A percentile compares a stretch with the other conserved stretches of the same genome.
These are phyloP conservation scores for Nicotiana sylvestris DNA, from an alignment of 257 asterid species.

Conservation along the genomic window DNA sequence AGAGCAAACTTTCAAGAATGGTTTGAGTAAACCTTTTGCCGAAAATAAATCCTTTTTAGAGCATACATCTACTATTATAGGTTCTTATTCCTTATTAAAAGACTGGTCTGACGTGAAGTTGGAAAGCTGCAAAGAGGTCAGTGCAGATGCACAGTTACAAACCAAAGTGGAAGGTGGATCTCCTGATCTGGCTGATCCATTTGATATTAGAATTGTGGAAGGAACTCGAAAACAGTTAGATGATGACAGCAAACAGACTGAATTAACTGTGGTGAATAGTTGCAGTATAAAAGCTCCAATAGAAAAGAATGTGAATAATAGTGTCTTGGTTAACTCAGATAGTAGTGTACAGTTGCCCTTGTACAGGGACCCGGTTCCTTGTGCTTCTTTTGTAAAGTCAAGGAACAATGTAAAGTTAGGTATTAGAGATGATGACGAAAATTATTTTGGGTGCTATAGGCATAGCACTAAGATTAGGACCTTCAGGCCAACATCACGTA, in stretches of 20 bases:
- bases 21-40: conserved; percentile 24
- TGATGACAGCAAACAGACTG: conserved; percentile 18
- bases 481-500: conserved; percentile 53
- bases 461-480: conserved; percentile 62
- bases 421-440: conserved; percentile 92
- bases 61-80: conserved; percentile 24
- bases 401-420: conserved; percentile 81
- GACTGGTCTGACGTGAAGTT: conserved; percentile 41
- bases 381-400: conserved; percentile 52
- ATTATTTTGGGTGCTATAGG: conserved; percentile 67
- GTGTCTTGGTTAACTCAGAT: conserved; percentile 48
- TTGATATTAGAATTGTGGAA: conserved; percentile 23
- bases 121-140: conserved; percentile 27
- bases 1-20: conserved; percentile 38
- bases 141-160: conserved; percentile 20
- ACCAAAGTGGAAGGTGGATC: conserved; percentile 26
- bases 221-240: conserved; percentile 28
- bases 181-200: conserved; percentile 12
- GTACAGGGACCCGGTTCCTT: conserved; percentile 51
- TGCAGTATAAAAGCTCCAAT: conserved; percentile 50
- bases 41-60: conserved; percentile 45
- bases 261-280: conserved; percentile 37
- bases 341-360: conserved; percentile 85
- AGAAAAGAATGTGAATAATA: conserved; percentile 52
- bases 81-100: conserved; percentile 32